Evolutionary conservation across 345 rosid genomes (phyloP).

Genomic region (Hirschfeldia incana): DNA sequence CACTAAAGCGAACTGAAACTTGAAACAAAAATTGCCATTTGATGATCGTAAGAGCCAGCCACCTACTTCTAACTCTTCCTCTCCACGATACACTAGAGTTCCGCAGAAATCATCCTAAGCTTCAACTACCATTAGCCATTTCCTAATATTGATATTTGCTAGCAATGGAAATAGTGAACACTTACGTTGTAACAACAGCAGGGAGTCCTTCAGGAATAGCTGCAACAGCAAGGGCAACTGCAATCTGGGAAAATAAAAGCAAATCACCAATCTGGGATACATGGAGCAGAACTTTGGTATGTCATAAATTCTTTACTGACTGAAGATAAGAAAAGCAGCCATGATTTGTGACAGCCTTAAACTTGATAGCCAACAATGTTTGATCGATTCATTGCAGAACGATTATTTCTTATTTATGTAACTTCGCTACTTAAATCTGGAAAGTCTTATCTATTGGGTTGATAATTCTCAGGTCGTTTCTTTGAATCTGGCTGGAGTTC

Average conservation of each 20-base stretch:
- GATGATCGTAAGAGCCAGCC: slow-evolving; percentile 13
- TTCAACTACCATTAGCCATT: slow-evolving; percentile 9
- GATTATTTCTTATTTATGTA: slow-evolving; percentile 1
- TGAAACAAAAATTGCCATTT: slow-evolving; percentile 17
- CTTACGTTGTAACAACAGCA: slow-evolving; percentile 99
- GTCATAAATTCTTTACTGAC: not conserved
- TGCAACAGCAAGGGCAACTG: slow-evolving; percentile 99
- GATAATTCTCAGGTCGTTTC: slow-evolving; percentile 9
- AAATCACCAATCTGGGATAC: slow-evolving; percentile 31
- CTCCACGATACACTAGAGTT: slow-evolving; percentile 13
- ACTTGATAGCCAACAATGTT: slow-evolving; percentile 10
- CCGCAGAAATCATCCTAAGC: slow-evolving; percentile 12
- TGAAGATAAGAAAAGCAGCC: slow-evolving; percentile 2
- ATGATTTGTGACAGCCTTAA: slow-evolving; percentile 11
- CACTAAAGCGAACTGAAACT: slow-evolving; percentile 14
- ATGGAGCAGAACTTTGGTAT: slow-evolving; percentile 16
- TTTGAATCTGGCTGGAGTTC: not conserved
- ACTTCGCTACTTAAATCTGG: slow-evolving; percentile 16
- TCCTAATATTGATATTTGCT: slow-evolving; percentile 19
- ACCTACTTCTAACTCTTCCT: slow-evolving; percentile 9
- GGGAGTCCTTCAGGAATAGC: slow-evolving; percentile 99
- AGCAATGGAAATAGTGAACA: slow-evolving; percentile 31
- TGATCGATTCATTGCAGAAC: not conserved
- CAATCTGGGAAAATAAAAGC: slow-evolving; percentile 68
- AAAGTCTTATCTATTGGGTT: not conserved